Evolutionary conservation across 2,329 filamentous ascomycete species (phyloP).

Genomic region (Drechslerella stenobrocha): DNA sequence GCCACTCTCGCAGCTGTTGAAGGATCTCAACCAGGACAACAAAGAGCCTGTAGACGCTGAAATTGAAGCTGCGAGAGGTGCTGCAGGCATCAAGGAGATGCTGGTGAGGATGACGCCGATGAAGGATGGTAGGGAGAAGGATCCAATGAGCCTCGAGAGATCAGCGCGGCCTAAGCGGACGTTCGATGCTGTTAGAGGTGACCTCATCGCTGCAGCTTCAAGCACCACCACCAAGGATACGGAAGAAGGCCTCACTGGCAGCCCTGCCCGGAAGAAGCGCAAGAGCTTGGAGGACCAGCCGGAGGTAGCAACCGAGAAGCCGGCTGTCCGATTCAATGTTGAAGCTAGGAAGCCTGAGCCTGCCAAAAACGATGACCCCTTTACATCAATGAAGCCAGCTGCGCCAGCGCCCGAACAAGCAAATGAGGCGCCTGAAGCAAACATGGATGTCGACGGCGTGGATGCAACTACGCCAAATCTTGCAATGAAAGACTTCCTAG

Average conservation of each 20-base stretch:
- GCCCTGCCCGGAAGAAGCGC: slow-evolving; percentile 44
- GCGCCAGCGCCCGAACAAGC: not conserved
- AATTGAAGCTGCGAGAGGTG: slow-evolving; percentile 66
- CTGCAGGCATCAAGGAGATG: slow-evolving; percentile 60
- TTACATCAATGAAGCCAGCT: slow-evolving; percentile 22
- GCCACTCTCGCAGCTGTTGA: slow-evolving; percentile 49
- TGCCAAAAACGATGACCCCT: slow-evolving; percentile 19
- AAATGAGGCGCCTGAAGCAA: slow-evolving; percentile 1
- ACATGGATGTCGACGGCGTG: slow-evolving; percentile 58
- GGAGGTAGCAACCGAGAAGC: slow-evolving; percentile 16
- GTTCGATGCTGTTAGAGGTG: slow-evolving; percentile 40
- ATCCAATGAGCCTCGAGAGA: slow-evolving; percentile 35
- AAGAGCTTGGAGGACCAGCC: slow-evolving; percentile 43
- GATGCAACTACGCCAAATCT: slow-evolving; percentile 62
- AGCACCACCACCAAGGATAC: slow-evolving; percentile 10
- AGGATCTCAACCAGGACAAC: slow-evolving; percentile 49
- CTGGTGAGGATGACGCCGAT: slow-evolving; percentile 74
- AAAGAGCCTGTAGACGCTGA: slow-evolving; percentile 64
- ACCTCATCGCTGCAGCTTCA: slow-evolving; percentile 36
- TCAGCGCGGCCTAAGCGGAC: slow-evolving; percentile 38
- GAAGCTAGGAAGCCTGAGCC: slow-evolving; percentile 15
- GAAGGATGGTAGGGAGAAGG: slow-evolving; percentile 60
- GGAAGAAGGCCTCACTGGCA: slow-evolving; percentile 21
- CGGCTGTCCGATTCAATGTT: slow-evolving; percentile 34
- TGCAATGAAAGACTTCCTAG: slow-evolving; percentile 86